phyloP scores from a whole-genome alignment of 1,139 yeast genomes.

The Casaregolazyma suthepensis region DNA sequence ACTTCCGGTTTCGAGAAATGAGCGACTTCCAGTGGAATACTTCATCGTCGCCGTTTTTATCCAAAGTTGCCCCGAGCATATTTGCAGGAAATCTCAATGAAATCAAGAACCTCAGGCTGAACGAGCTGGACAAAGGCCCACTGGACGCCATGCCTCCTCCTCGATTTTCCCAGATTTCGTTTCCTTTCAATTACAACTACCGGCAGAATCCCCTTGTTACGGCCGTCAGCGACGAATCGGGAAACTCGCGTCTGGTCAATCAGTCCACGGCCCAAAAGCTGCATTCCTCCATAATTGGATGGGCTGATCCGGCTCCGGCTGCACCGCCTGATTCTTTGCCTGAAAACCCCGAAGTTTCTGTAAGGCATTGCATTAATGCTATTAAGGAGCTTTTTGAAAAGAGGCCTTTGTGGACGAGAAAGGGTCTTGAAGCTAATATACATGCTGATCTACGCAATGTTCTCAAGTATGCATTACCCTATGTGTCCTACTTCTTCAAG shows the following conservation, averaged over 20 bases:
- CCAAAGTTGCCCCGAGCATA: conserved; percentile 38
- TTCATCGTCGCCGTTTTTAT: conserved; percentile 47
- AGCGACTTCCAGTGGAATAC: conserved; percentile 80
- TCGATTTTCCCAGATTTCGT: conserved; percentile 63
- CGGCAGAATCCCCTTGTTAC: conserved; percentile 50
- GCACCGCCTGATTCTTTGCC: conserved; percentile 40
- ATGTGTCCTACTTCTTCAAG: conserved; percentile 70
- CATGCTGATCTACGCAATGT: conserved; percentile 42
- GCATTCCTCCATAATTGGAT: conserved; percentile 36
- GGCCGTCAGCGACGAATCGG: conserved; percentile 51
- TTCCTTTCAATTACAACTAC: conserved; percentile 71
- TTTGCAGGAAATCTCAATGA: conserved; percentile 36
- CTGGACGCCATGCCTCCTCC: conserved; percentile 86
- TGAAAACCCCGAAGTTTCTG: conserved; percentile 29
- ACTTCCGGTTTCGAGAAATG: conserved; percentile 75
- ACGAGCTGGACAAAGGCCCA: conserved; percentile 32
- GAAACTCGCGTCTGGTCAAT: conserved; percentile 27
- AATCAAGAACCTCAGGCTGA: conserved; percentile 32
- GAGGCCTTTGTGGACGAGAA: conserved; percentile 84
- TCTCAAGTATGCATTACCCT: conserved; percentile 73
- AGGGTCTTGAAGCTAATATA: conserved; percentile 53
- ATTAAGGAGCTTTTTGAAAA: conserved; percentile 50
- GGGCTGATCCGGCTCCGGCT: conserved; percentile 44
- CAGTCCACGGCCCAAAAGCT: conserved; percentile 30
- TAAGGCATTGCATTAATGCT: conserved; percentile 46